Percentiles rank a stretch among this genome's conserved stretches.
phyloP scores from a whole-genome alignment of 345 rosid genomes.

The Hevea brasiliensis region DNA sequence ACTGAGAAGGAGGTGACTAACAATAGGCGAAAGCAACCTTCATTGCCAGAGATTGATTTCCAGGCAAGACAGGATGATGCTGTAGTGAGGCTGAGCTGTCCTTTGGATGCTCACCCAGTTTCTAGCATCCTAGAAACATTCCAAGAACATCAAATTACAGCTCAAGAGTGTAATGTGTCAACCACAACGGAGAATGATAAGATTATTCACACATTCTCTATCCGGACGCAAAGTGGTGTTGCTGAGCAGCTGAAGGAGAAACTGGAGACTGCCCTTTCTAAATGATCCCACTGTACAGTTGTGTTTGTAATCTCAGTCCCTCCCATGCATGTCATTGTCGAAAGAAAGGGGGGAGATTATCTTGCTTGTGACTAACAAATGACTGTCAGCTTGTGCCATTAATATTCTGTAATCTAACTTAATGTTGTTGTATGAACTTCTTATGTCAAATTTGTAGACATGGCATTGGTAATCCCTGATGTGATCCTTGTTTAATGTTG shows the following conservation, averaged over 20 bases:
- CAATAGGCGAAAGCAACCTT: constrained; percentile 40
- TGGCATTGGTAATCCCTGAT: neutral
- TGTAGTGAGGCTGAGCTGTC: constrained; percentile 67
- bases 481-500: neutral
- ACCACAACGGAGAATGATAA: constrained; percentile 47
- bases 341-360: neutral
- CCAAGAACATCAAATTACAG: constrained; percentile 57
- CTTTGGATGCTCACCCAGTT: constrained; percentile 76
- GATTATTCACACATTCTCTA: constrained; percentile 73
- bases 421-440: constrained; percentile 6
- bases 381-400: neutral
- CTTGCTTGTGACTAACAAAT: constrained; percentile 17
- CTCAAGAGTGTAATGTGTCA: constrained; percentile 65
- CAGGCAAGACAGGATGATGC: constrained; percentile 74
- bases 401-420: constrained; percentile 10
- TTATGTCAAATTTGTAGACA: neutral
- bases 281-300: constrained; percentile 33
- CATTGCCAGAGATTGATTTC: constrained; percentile 65
- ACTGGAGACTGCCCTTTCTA: constrained; percentile 58
- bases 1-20: constrained; percentile 64
- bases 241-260: constrained; percentile 86
- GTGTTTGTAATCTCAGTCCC: neutral
- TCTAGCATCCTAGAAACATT: constrained; percentile 58
- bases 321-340: constrained; percentile 1
- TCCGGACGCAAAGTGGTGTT: constrained; percentile 61